These are phyloP conservation scores for Teunomyces aglyptinius DNA, from an alignment of 805 yeast species.

Conservation along the genomic window DNA sequence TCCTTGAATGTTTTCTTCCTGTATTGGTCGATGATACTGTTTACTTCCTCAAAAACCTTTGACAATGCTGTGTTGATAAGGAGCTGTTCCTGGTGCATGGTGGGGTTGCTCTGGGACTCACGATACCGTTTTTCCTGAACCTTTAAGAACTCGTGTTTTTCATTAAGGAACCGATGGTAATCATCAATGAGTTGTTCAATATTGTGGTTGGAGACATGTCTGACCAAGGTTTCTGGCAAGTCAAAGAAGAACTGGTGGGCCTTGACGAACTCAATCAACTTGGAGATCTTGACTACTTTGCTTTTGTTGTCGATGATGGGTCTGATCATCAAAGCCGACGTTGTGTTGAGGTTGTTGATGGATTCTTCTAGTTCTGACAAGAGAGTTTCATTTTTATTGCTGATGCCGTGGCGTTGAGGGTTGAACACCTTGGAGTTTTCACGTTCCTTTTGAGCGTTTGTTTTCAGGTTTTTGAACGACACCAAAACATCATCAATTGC, in stretches of 20 bases:
- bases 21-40: constrained; percentile 32
- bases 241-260: constrained; percentile 34
- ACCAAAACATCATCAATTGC: constrained; percentile 38
- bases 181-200: constrained; percentile 37
- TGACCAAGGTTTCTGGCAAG: constrained; percentile 32
- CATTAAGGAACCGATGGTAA: constrained; percentile 29
- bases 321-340: constrained; percentile 37
- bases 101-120: constrained; percentile 9
- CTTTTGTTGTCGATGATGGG: constrained; percentile 40
- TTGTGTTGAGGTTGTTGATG: constrained; percentile 35
- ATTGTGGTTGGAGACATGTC: constrained; percentile 26
- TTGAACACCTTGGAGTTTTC: constrained; percentile 37
- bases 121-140: constrained; percentile 8
- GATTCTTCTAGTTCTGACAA: constrained; percentile 37
- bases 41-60: constrained; percentile 32
- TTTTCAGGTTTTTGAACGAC: constrained; percentile 33
- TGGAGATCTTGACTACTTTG: constrained; percentile 32
- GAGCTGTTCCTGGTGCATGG: constrained; percentile 23
- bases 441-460: constrained; percentile 33
- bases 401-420: constrained; percentile 22
- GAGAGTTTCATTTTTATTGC: constrained; percentile 20
- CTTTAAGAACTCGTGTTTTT: constrained; percentile 18
- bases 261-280: constrained; percentile 35
- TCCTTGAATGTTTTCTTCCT: constrained; percentile 35
- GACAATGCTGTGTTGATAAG: constrained; percentile 29